Percentiles rank a stretch among this genome's conserved stretches.
Evolutionary conservation across 495 filamentous ascomycete species (phyloP).

Genomic region (Saxophila tyrrhenica): DNA sequence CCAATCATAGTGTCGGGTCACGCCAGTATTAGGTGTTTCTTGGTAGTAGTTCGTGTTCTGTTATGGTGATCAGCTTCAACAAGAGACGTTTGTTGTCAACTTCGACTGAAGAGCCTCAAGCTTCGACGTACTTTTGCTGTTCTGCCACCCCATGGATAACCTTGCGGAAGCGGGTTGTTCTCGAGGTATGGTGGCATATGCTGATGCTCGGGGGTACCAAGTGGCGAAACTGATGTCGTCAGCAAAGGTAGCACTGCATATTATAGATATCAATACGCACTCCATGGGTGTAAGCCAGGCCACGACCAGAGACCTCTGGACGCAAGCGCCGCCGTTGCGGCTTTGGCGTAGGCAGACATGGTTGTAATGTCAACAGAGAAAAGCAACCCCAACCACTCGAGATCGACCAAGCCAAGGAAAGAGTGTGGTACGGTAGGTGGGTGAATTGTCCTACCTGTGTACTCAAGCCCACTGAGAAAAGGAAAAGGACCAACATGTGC

Average conservation of each 20-base stretch:
- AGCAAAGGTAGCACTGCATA: not conserved
- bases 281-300: not conserved
- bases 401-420: not conserved
- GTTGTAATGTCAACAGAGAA: not conserved
- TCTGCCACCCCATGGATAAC: constrained; percentile 19
- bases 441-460: not conserved
- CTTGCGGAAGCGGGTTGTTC: constrained; percentile 20
- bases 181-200: constrained; percentile 5
- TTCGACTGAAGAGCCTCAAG: too few relatives aligned
- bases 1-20: constrained; percentile 30
- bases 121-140: not conserved
- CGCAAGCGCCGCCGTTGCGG: not conserved
- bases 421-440: not conserved
- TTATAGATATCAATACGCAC: not conserved
- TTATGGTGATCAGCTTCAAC: not conserved
- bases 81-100: not conserved
- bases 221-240: constrained; percentile 1
- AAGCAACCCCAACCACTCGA: not conserved
- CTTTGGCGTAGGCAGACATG: not conserved
- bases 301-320: not conserved
- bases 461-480: not conserved
- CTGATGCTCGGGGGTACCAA: constrained; percentile 9
- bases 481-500: too few relatives aligned
- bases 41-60: constrained; percentile 26
- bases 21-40: constrained; percentile 25